A percentile compares a stretch with the other conserved stretches of the same genome.
Evolutionary conservation across 805 yeast genomes (phyloP).

Genomic region (Barnettozyma botsteinii): DNA sequence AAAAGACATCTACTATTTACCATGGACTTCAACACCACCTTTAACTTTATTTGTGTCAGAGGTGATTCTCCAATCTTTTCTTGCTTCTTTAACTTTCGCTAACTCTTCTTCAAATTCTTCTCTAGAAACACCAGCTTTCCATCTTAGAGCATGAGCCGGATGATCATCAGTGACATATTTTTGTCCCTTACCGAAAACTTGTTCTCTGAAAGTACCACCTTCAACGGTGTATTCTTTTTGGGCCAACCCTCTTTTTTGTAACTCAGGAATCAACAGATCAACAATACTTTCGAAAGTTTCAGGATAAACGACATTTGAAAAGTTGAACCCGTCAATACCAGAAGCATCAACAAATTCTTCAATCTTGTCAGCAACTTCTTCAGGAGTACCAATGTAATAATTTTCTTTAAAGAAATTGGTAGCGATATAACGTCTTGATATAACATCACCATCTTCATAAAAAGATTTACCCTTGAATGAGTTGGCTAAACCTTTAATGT

Average conservation of each 20-base stretch:
- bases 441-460: slow-evolving; percentile 20
- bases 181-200: slow-evolving; percentile 24
- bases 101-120: slow-evolving; percentile 8
- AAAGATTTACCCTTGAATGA: slow-evolving; percentile 23
- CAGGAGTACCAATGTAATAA: slow-evolving; percentile 30
- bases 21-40: neutral
- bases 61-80: slow-evolving; percentile 10
- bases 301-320: slow-evolving; percentile 35
- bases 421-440: slow-evolving; percentile 27
- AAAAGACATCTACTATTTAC: too few species aligned
- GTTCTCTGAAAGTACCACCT: slow-evolving; percentile 35
- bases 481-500: slow-evolving; percentile 29
- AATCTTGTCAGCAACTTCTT: slow-evolving; percentile 37
- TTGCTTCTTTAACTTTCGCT: slow-evolving; percentile 9
- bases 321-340: slow-evolving; percentile 39
- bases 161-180: slow-evolving; percentile 19
- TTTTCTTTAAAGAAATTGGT: slow-evolving; percentile 23
- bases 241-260: slow-evolving; percentile 33
- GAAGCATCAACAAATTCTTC: slow-evolving; percentile 36
- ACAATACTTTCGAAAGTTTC: slow-evolving; percentile 38
- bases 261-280: slow-evolving; percentile 34
- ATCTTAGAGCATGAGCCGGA: slow-evolving; percentile 7
- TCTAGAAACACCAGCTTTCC: slow-evolving; percentile 9
- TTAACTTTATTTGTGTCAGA: slow-evolving; percentile 5
- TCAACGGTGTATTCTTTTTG: slow-evolving; percentile 27